A percentile compares a stretch with the other conserved stretches of the same genome.
Evolutionary conservation across 495 filamentous ascomycete species (phyloP).

Genomic region (Daldinia concentrica): DNA sequence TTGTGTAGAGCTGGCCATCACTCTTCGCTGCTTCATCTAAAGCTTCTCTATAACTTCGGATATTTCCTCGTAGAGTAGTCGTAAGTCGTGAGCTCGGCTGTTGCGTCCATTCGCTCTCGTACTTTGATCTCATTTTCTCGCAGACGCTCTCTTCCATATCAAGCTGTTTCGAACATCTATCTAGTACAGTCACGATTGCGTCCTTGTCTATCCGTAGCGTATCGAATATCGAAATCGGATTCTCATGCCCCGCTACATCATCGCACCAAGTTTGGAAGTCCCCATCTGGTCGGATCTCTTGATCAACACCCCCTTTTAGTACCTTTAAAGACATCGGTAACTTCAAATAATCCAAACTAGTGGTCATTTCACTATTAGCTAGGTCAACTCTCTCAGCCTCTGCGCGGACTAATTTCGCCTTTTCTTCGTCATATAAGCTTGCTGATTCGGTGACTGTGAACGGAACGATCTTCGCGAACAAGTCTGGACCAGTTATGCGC

Average conservation of each 20-base stretch:
- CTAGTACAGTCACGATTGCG: slow-evolving; percentile 72
- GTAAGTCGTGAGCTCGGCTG: slow-evolving; percentile 92
- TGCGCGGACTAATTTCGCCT: slow-evolving; percentile 92
- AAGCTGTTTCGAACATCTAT: slow-evolving; percentile 82
- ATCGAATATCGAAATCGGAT: slow-evolving; percentile 77
- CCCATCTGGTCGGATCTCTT: slow-evolving; percentile 85
- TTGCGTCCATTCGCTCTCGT: slow-evolving; percentile 95
- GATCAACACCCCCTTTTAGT: slow-evolving; percentile 90
- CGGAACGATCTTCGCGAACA: slow-evolving; percentile 96
- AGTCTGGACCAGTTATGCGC: slow-evolving; percentile 93
- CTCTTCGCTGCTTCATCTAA: slow-evolving; percentile 89
- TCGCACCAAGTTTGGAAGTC: slow-evolving; percentile 94
- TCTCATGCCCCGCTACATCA: slow-evolving; percentile 84
- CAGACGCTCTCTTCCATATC: slow-evolving; percentile 98
- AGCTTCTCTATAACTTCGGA: slow-evolving; percentile 84
- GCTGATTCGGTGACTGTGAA: slow-evolving; percentile 97
- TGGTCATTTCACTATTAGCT: slow-evolving; percentile 93
- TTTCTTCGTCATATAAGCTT: slow-evolving; percentile 97
- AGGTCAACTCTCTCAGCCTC: slow-evolving; percentile 92
- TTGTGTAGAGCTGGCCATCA: slow-evolving; percentile 84
- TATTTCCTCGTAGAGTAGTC: slow-evolving; percentile 83
- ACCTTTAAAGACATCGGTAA: slow-evolving; percentile 89
- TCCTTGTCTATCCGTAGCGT: slow-evolving; percentile 79
- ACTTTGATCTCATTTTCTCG: slow-evolving; percentile 99
- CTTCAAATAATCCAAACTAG: slow-evolving; percentile 92